Evolutionary conservation across 495 filamentous ascomycete genomes (phyloP).

Genomic region (Xylaria intraflava): DNA sequence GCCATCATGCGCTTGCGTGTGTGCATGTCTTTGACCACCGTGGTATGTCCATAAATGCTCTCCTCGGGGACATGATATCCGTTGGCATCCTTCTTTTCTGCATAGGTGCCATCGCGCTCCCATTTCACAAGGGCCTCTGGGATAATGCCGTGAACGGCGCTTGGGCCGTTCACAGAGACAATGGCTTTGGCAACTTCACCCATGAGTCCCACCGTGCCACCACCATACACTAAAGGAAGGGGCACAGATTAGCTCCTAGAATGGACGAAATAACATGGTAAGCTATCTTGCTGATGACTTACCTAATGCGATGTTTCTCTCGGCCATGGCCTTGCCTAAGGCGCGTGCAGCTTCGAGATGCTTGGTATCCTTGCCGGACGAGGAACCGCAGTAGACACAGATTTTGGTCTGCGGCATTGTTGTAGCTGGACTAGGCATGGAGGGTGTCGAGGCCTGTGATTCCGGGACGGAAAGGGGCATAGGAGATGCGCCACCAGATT

Average conservation of each 20-base stretch:
- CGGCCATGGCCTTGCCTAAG: slow-evolving; percentile 69
- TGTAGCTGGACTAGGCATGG: slow-evolving; percentile 21
- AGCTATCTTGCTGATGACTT: background rate
- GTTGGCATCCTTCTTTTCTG: slow-evolving; percentile 24
- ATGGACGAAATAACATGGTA: background rate
- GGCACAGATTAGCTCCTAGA: slow-evolving; percentile 3
- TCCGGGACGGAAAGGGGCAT: slow-evolving; percentile 15
- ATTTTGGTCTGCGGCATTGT: slow-evolving; percentile 46
- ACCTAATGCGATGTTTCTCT: slow-evolving; percentile 64
- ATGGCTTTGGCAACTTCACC: slow-evolving; percentile 83
- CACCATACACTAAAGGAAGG: slow-evolving; percentile 65
- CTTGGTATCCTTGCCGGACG: slow-evolving; percentile 58
- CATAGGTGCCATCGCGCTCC: slow-evolving; percentile 56
- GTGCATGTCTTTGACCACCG: slow-evolving; percentile 91
- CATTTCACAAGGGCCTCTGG: slow-evolving; percentile 75
- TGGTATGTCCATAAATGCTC: slow-evolving; percentile 70
- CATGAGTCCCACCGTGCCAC: slow-evolving; percentile 92
- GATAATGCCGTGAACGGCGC: slow-evolving; percentile 87
- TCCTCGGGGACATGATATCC: slow-evolving; percentile 51
- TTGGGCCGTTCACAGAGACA: slow-evolving; percentile 74
- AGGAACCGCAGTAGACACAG: slow-evolving; percentile 78
- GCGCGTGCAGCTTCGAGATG: slow-evolving; percentile 68
- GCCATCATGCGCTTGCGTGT: slow-evolving; percentile 92
- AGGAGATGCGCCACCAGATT: slow-evolving; percentile 36
- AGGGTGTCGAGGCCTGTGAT: slow-evolving; percentile 20